Conservation (phyloP, 1,284 basidiomycete species). For the Paramarasmius palmivorus region DNA sequence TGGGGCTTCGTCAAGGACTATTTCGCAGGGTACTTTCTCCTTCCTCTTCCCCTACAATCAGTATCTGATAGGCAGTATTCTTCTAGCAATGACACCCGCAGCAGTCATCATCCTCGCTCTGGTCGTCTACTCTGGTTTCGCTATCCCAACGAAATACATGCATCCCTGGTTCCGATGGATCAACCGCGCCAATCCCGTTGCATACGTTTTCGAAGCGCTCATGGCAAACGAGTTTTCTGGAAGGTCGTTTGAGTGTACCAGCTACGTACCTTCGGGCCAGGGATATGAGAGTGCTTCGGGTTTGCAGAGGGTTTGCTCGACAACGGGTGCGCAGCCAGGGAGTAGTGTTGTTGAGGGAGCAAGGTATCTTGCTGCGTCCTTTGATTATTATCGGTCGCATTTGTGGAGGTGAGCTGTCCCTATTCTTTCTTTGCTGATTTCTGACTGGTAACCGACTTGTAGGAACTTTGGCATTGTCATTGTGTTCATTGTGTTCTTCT, state of each 20-base stretch:
- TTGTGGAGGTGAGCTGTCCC: slow-evolving; percentile 35
- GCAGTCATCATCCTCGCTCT: slow-evolving; percentile 41
- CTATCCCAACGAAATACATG: slow-evolving; percentile 18
- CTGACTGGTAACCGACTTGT: slow-evolving; percentile 5
- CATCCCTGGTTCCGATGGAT: slow-evolving; percentile 35
- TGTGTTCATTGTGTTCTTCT: slow-evolving; percentile 29
- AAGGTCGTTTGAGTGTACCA: slow-evolving; percentile 28
- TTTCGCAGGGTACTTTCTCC: slow-evolving; percentile 22
- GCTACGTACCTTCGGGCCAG: slow-evolving; percentile 30
- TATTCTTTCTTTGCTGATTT: slow-evolving; percentile 1
- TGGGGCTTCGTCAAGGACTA: slow-evolving; percentile 36
- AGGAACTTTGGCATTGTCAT: slow-evolving; percentile 41
- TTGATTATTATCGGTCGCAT: slow-evolving; percentile 38
- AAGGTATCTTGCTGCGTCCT: slow-evolving; percentile 35
- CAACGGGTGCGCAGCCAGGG: slow-evolving; percentile 37
- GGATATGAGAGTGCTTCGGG: slow-evolving; percentile 29
- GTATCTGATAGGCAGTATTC: too few species aligned
- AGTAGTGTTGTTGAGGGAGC: slow-evolving; percentile 36
- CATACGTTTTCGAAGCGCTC: slow-evolving; percentile 34
- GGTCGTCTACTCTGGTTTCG: slow-evolving; percentile 36
- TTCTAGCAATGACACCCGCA: slow-evolving; percentile 37
- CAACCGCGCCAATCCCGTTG: slow-evolving; percentile 43
- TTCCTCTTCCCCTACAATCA: too few species aligned
- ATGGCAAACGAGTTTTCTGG: slow-evolving; percentile 46
- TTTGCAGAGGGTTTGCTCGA: slow-evolving; percentile 34